Percentiles rank a stretch among this genome's conserved stretches.
Conservation (phyloP, 768 basidiomycete genomes). For the Nidularia pulvinata region DNA sequence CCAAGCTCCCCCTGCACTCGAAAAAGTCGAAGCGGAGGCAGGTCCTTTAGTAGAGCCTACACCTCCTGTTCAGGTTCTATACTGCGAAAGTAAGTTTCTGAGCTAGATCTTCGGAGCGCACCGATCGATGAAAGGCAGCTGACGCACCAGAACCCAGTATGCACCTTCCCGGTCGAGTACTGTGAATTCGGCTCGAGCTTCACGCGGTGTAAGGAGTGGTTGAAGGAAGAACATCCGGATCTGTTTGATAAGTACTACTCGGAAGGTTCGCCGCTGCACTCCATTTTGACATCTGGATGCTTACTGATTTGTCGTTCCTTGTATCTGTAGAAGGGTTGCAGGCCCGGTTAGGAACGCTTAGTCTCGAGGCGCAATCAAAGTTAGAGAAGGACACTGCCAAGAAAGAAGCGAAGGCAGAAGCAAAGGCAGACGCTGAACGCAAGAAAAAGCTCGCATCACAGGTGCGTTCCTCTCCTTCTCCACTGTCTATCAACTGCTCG, state of each 20-base stretch:
- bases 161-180: conserved; percentile 92
- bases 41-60: conserved; percentile 40
- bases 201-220: conserved; percentile 92
- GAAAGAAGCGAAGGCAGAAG: conserved; percentile 83
- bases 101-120: conserved; percentile 4
- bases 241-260: conserved; percentile 86
- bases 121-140: neutral
- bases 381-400: conserved; percentile 83
- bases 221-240: conserved; percentile 64
- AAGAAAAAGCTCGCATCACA: conserved; percentile 81
- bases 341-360: conserved; percentile 78
- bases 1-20: conserved; percentile 21
- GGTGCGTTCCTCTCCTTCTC: conserved; percentile 19
- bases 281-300: neutral
- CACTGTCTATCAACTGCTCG: neutral
- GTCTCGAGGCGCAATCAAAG: conserved; percentile 75
- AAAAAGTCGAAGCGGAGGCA: conserved; percentile 13
- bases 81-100: conserved; percentile 54
- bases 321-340: conserved; percentile 66
- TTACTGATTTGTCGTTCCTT: no score
- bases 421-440: conserved; percentile 80
- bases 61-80: conserved; percentile 61
- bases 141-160: conserved; percentile 47
- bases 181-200: conserved; percentile 93
- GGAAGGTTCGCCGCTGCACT: conserved; percentile 54